Evolutionary conservation across 1,284 basidiomycete species (phyloP).

Genomic region (Mycena citricolor): DNA sequence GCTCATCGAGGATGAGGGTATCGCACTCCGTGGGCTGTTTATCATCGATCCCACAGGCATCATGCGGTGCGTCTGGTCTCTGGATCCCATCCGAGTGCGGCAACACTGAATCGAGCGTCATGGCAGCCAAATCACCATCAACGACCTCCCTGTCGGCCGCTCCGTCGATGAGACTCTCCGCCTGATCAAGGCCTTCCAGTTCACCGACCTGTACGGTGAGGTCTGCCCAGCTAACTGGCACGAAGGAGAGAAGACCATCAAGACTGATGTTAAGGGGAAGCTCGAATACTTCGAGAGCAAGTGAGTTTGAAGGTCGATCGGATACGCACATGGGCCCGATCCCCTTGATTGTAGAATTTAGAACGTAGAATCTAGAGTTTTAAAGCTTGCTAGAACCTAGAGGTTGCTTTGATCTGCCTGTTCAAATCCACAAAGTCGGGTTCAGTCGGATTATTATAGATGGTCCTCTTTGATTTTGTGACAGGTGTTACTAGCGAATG

Average conservation of each 20-base stretch:
- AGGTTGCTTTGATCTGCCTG: too few species aligned
- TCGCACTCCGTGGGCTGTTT: slow-evolving; percentile 85
- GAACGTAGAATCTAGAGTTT: too few species aligned
- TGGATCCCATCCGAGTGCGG: too few species aligned
- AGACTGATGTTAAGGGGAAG: slow-evolving; percentile 69
- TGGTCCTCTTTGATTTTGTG: too few species aligned
- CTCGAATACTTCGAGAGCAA: slow-evolving; percentile 83
- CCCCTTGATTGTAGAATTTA: too few species aligned
- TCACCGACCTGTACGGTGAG: slow-evolving; percentile 83
- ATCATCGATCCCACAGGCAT: slow-evolving; percentile 87
- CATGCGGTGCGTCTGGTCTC: slow-evolving; percentile 52
- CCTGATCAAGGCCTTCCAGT: slow-evolving; percentile 90
- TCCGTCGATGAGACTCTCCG: slow-evolving; percentile 89
- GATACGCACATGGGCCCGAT: too few species aligned
- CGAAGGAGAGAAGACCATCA: slow-evolving; percentile 74
- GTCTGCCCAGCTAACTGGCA: slow-evolving; percentile 90
- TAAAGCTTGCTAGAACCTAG: too few species aligned
- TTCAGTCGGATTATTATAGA: too few species aligned
- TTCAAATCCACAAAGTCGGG: too few species aligned
- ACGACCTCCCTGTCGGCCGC: slow-evolving; percentile 88
- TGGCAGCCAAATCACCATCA: slow-evolving; percentile 77
- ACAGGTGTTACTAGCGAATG: too few species aligned
- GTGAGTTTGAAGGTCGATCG: too few species aligned
- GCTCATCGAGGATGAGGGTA: slow-evolving; percentile 81
- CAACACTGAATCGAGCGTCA: neutral